Evolutionary conservation across 495 filamentous ascomycete genomes (phyloP), one percentile per base, ranked within the genome.

Genomic region (Jackrogersella minutella): DNA sequence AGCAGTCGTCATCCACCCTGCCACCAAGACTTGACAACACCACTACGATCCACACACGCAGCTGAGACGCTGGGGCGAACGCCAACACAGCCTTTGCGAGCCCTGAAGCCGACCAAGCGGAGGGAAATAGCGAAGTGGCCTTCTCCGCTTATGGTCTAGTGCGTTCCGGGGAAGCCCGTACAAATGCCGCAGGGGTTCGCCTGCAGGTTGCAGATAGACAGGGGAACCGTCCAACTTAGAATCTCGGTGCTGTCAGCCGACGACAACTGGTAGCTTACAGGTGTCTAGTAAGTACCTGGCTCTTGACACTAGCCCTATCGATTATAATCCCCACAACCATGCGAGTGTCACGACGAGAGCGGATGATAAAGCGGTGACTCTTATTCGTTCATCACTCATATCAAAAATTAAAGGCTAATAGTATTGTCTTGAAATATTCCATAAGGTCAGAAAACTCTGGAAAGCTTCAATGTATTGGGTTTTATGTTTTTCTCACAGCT

Each of bases 1-100:
- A 24, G 47, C 36, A 58, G 37, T 68, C 59, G 65, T 68, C 65
- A 68, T 68, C 65, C 47, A 63, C 46, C 11, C 43, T 30, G 43
- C 19, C 43, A 8, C 2, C 22, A 10, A 14, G 21, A 47, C 3
- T 21, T 47, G 43, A 19, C 34, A 34, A 55, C 65, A 68, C 52
- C 58, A 46, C 39, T 40, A 46, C 28, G 46, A 19, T 19, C 51
- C 56, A 56, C 53, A 62, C 51, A 50, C 47, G 40, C 44, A 30
- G 56, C 60, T 64, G 56, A 69, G 61, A 64, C 44, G 17, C 41
- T 51, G 52, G 47, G 57, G 57, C 64, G 58, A 58, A 59, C n/a
- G 64, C 58, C 46, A 49, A 34, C 49, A 52, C 47, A 62, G 39
- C 58, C 47, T 30, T 54, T 13, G 36, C 28, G 17, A 17, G 39